Base-by-base conservation (phyloP, 371 early-diverging fungal species). In the Mortierella sp. region DNA sequence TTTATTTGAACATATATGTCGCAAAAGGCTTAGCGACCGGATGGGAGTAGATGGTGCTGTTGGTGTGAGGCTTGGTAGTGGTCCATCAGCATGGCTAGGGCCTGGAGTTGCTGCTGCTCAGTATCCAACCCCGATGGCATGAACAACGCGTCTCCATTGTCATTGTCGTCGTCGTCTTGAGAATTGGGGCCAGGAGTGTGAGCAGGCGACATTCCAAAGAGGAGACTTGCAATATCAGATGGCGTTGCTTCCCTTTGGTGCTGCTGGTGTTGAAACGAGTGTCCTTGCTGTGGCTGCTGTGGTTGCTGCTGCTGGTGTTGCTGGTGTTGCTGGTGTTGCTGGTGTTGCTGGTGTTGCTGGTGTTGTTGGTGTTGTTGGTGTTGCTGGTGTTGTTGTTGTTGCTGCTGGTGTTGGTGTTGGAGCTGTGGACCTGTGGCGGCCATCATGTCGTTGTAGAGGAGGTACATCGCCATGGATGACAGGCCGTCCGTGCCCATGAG, bases 371-470 rank as follows among this genome's bases (percentile, higher is more conserved):
- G 61, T 47, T 79, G 8, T 50, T 58, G 71, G 8, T 50, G 67
- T 4, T 6, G 16, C 34, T 43, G 55, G 22, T 65, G 53, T 11
- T 52, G 45, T 3, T 58, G 55, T 10, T 53, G 67, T 31, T 72
- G 77, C n/a, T 77, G 79, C 22, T 73, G 70, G 22, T 71, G 39
- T 31, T 74, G 58, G 29, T 45, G 64, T 22, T 48, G 74, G 19
- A 53, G 73, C 16, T 58, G 75, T n/a, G 34, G 4, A 7, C 34
- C 58, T 29, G 58, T 58, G 19, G 8, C 34, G 34, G 58, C 14
- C 58, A 58, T 58, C 58, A 58, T 58, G 58, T 58, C 58, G 34
- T 34, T 58, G 58, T 58, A 58, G 14, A 58, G 58, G 19, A 58
- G 58, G 58, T 58, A 58, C 58, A 58, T 58, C 14, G 58, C 58